Evolutionary conservation across 768 basidiomycete species (phyloP).

Genomic region (Termitomyces bulborhizus): DNA sequence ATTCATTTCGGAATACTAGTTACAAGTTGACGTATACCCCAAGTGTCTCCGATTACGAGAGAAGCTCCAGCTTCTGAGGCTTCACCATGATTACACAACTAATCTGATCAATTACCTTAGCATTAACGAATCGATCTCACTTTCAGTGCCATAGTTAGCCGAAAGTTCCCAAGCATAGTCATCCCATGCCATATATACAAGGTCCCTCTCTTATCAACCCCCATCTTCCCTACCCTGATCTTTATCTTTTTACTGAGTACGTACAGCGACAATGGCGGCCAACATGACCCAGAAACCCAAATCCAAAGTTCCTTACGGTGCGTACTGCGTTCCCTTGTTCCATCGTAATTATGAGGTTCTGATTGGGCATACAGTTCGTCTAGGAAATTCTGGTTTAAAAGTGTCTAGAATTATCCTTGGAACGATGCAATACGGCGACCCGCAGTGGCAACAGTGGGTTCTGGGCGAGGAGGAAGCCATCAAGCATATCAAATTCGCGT

Average conservation of each 20-base stretch:
- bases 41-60: no score
- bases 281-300: background rate
- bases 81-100: no score
- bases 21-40: no score
- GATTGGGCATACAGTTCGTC: constrained; percentile 26
- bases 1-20: no score
- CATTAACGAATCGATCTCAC: no score
- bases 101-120: no score
- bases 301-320: background rate
- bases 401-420: constrained; percentile 49
- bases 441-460: constrained; percentile 45
- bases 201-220: background rate
- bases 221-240: background rate
- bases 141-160: no score
- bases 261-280: background rate
- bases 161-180: no score
- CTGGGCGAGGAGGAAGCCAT: constrained; percentile 42
- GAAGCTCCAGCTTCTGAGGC: no score
- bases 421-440: constrained; percentile 48
- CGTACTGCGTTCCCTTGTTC: background rate
- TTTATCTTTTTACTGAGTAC: background rate
- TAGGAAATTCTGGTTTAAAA: constrained; percentile 51
- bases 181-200: no score
- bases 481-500: constrained; percentile 48
- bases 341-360: background rate